Conservation (phyloP, 2,329 filamentous ascomycete genomes). For the Ophiostoma sp. region DNA sequence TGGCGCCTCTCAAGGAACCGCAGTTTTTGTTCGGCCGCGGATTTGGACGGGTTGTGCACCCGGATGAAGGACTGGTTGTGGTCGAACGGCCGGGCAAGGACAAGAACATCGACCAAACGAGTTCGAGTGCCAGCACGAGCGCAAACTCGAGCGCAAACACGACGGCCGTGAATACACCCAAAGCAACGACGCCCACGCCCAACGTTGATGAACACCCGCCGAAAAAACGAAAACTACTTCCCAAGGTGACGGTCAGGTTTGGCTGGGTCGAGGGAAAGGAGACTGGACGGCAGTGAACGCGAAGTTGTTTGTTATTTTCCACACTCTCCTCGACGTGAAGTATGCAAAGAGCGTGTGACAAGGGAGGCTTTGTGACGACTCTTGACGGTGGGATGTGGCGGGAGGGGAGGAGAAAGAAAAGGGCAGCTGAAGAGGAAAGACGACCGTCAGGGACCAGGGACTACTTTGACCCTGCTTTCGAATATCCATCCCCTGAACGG, state of each 20-base stretch:
- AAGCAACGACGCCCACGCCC: not conserved
- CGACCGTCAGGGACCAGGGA: not conserved
- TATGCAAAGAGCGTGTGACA: slow-evolving; percentile 7
- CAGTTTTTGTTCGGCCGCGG: slow-evolving; percentile 55
- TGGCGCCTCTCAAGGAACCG: slow-evolving; percentile 47
- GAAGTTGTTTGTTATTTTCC: not conserved
- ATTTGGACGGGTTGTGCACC: slow-evolving; percentile 45
- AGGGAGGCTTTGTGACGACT: not conserved
- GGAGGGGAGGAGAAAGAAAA: not conserved
- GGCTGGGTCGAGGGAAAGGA: not conserved
- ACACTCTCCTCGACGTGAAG: not conserved
- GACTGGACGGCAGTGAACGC: not conserved
- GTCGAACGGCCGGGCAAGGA: not conserved
- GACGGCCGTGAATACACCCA: not conserved
- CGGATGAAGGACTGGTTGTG: slow-evolving; percentile 47
- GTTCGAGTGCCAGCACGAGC: not conserved
- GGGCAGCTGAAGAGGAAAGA: not conserved
- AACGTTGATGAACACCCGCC: not conserved
- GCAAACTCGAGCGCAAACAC: not conserved
- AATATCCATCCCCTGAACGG: not conserved
- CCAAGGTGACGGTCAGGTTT: slow-evolving; percentile 22
- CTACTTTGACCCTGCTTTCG: not conserved
- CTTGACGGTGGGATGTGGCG: not conserved
- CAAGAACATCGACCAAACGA: not conserved
- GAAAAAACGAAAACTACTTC: slow-evolving; percentile 15